Conservation (phyloP, 2,329 filamentous ascomycete species). For the Ophioceras dolichostomum region DNA sequence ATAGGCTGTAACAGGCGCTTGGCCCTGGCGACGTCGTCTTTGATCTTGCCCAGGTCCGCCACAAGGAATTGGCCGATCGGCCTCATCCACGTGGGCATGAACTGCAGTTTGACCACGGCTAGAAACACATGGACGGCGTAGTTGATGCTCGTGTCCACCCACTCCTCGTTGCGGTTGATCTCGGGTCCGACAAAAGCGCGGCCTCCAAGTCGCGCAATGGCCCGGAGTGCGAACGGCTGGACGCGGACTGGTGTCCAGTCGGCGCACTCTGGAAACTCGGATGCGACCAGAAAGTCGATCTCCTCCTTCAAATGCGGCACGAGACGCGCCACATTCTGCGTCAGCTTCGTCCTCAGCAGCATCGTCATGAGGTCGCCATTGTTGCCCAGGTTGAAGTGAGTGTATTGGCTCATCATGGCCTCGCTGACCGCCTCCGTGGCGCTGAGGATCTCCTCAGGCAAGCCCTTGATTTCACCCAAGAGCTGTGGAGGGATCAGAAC, state of each 20-base stretch:
- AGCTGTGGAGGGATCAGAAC: slow-evolving; percentile 32
- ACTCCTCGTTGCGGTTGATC: slow-evolving; percentile 37
- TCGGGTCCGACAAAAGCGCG: slow-evolving; percentile 37
- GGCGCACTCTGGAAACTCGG: slow-evolving; percentile 34
- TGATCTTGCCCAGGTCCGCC: slow-evolving; percentile 31
- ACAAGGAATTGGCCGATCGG: slow-evolving; percentile 33
- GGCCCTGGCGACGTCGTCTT: slow-evolving; percentile 27
- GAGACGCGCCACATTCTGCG: slow-evolving; percentile 32
- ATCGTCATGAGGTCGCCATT: slow-evolving; percentile 31
- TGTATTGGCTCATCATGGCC: slow-evolving; percentile 39
- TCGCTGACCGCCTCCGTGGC: slow-evolving; percentile 35
- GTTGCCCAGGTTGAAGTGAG: slow-evolving; percentile 32
- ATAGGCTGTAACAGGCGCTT: slow-evolving; percentile 30
- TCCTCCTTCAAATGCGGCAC: slow-evolving; percentile 32
- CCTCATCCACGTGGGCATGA: slow-evolving; percentile 36
- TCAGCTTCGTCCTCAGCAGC: slow-evolving; percentile 32
- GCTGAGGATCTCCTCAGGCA: slow-evolving; percentile 35
- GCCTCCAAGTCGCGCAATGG: slow-evolving; percentile 40
- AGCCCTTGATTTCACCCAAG: slow-evolving; percentile 31
- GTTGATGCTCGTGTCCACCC: slow-evolving; percentile 39
- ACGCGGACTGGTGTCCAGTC: slow-evolving; percentile 44
- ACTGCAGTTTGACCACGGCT: slow-evolving; percentile 34
- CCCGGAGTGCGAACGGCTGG: slow-evolving; percentile 36
- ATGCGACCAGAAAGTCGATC: slow-evolving; percentile 29
- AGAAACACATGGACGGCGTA: slow-evolving; percentile 37